A percentile compares a stretch with the other conserved stretches of the same genome.
These are phyloP conservation scores for Mercurialis annua DNA, from an alignment of 345 rosid genomes.

Conservation along the genomic window DNA sequence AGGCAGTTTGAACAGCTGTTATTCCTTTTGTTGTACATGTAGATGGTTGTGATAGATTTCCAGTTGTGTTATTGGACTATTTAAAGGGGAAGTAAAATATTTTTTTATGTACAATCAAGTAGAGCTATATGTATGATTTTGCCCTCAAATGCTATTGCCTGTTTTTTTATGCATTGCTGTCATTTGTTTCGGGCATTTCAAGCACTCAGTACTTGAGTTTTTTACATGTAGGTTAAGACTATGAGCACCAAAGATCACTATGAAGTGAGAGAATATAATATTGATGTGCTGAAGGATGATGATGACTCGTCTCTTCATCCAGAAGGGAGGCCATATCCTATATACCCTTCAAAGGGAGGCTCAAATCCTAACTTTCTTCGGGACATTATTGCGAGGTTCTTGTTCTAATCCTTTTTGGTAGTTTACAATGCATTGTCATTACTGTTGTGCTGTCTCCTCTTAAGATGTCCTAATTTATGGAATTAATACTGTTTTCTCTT, in stretches of 20 bases:
- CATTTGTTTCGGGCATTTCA: slow-evolving; percentile 12
- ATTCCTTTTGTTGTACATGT: background rate
- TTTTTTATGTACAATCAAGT: slow-evolving; percentile 9
- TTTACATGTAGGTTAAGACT: slow-evolving; percentile 46
- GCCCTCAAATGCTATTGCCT: slow-evolving; percentile 8
- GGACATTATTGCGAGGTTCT: slow-evolving; percentile 65
- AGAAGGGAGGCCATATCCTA: slow-evolving; percentile 79
- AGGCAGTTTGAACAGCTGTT: background rate
- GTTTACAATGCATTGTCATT: background rate
- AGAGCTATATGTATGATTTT: background rate
- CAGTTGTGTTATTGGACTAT: background rate
- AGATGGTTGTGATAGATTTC: slow-evolving; percentile 5
- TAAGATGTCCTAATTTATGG: background rate
- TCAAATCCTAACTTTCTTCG: slow-evolving; percentile 61
- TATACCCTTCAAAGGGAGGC: slow-evolving; percentile 93
- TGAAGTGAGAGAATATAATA: slow-evolving; percentile 83
- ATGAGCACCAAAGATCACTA: slow-evolving; percentile 64
- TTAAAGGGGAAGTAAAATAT: background rate
- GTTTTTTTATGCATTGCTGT: background rate
- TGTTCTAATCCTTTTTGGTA: slow-evolving; percentile 8
- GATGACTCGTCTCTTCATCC: slow-evolving; percentile 46
- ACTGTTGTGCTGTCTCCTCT: background rate
- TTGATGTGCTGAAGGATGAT: slow-evolving; percentile 72
- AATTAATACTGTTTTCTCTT: background rate
- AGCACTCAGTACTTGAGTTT: slow-evolving; percentile 10